Percentiles rank a stretch among this genome's conserved stretches.
Conservation (phyloP, 495 filamentous ascomycete species). For the Podospora tetraspora region DNA sequence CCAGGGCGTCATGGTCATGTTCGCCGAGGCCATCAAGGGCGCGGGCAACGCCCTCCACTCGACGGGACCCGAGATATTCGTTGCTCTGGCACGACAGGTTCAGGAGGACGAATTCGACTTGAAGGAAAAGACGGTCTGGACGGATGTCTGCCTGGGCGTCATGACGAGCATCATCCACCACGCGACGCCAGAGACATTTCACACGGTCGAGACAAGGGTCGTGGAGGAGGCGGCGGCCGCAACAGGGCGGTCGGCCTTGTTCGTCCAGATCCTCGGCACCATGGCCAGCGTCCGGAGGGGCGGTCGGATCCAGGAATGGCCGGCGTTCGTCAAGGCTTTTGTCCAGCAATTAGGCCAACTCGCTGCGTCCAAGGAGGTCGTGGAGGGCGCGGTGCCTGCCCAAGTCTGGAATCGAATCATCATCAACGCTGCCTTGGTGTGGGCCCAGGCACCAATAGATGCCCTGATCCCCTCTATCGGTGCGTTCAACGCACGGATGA, state of each 20-base stretch:
- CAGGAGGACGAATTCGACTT: constrained; percentile 45
- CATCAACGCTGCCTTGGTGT: constrained; percentile 60
- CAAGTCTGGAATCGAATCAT: constrained; percentile 51
- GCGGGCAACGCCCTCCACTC: constrained; percentile 77
- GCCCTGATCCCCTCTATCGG: constrained; percentile 63
- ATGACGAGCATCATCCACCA: constrained; percentile 78
- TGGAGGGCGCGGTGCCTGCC: constrained; percentile 39
- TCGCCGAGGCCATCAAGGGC: constrained; percentile 82
- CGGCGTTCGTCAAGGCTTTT: constrained; percentile 52
- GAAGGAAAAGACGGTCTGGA: constrained; percentile 41
- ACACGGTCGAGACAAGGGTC: constrained; percentile 53
- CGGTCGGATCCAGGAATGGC: constrained; percentile 68
- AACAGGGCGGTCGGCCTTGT: constrained; percentile 44
- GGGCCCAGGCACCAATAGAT: constrained; percentile 76
- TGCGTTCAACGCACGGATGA: constrained; percentile 57
- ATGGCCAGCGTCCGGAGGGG: constrained; percentile 73
- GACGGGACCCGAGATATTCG: constrained; percentile 63
- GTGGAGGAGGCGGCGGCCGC: constrained; percentile 41
- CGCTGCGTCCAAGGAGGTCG: constrained; percentile 27
- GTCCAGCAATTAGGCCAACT: constrained; percentile 49
- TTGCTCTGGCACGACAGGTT: constrained; percentile 52
- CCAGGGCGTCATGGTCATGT: constrained; percentile 84
- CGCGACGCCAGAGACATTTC: constrained; percentile 63
- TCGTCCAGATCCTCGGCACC: constrained; percentile 59
- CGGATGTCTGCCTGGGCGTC: constrained; percentile 66